Evolutionary conservation across 2,329 filamentous ascomycete species (phyloP), one percentile per base, ranked within the genome.

Genomic region (Ophiostoma himal-ulmi): DNA sequence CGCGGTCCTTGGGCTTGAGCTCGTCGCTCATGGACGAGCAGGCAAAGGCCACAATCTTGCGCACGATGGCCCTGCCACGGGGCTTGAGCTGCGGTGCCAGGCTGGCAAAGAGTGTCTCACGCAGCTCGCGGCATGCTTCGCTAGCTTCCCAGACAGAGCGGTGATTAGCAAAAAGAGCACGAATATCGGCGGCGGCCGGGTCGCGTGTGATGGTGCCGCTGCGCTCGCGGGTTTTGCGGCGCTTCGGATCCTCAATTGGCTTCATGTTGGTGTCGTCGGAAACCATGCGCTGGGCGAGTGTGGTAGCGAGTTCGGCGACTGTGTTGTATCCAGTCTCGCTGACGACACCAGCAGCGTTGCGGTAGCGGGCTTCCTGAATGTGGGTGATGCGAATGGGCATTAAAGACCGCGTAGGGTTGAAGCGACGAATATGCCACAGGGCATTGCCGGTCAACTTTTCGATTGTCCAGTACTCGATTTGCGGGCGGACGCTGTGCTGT

Each of bases 31-130:
- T 70, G 52, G 71, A 71, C 13, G 68, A 72, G 48, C 72, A 72
- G 8, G 72, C 71, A 68, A 75, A 73, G 5, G 72, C 72, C 20
- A 75, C 73, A 26, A 75, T 65, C 26, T 72, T 72, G 68, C 67
- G 70, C 14, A 74, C 64, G 1, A 70, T 34, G 1, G 62, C 52
- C 11, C 36, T 37, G 26, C 70, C 70, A 11, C 69, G 69, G 3
- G 68, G 72, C 11, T 60, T 62, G 5, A 71, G 60, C 34, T 68
- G 68, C 11, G 66, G 68, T 7, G 69, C 62, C 3, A 74, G 54
- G 26, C 66, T 71, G 1, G 60, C 62, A 44, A 30, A 41, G 20
- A 75, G 70, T 6, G 70, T 72, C 22, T 70, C 68, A 3, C 73
- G 72, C 22, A 75, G 69, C n/a, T 70, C 14, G 8, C n/a, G 52